A percentile compares a stretch with the other conserved stretches of the same genome.
Evolutionary conservation across 2,329 filamentous ascomycete genomes (phyloP).

Genomic region (Apiospora rasikravindrae): DNA sequence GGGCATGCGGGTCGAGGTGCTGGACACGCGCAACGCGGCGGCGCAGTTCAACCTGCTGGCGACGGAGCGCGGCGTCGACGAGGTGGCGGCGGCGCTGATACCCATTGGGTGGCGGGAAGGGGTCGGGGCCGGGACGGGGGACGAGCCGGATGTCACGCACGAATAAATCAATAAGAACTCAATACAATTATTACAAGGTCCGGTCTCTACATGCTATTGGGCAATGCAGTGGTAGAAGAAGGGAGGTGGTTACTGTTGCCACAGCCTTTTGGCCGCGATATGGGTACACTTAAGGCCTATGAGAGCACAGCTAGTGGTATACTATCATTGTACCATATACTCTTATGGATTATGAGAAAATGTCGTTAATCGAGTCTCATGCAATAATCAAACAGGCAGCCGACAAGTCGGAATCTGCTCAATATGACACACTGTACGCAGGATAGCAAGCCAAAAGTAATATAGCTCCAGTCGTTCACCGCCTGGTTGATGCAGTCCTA

Average conservation of each 20-base stretch:
- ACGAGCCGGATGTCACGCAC: conserved; percentile 21
- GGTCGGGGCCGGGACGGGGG: conserved; percentile 42
- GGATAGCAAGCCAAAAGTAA: not conserved
- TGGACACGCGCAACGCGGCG: conserved; percentile 92
- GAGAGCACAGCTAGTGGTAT: not conserved
- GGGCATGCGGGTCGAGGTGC: conserved; percentile 84
- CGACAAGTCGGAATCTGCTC: not conserved
- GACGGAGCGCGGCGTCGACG: conserved; percentile 86
- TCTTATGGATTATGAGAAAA: not conserved
- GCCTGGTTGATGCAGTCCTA: not conserved
- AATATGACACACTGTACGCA: not conserved
- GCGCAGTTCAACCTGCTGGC: conserved; percentile 94
- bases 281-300: not conserved
- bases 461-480: not conserved
- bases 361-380: not conserved
- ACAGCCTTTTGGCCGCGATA: not conserved
- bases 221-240: not conserved
- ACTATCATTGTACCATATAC: not conserved
- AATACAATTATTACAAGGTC: not conserved
- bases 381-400: not conserved
- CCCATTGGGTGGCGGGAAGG: conserved; percentile 82
- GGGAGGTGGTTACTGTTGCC: not conserved
- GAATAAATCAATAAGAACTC: conserved; percentile 2
- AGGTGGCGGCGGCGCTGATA: conserved; percentile 86
- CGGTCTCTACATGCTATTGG: not conserved